These are phyloP conservation scores for Cicer chorassanicum DNA, from an alignment of 306 rosid genomes.

Conservation along the genomic window DNA sequence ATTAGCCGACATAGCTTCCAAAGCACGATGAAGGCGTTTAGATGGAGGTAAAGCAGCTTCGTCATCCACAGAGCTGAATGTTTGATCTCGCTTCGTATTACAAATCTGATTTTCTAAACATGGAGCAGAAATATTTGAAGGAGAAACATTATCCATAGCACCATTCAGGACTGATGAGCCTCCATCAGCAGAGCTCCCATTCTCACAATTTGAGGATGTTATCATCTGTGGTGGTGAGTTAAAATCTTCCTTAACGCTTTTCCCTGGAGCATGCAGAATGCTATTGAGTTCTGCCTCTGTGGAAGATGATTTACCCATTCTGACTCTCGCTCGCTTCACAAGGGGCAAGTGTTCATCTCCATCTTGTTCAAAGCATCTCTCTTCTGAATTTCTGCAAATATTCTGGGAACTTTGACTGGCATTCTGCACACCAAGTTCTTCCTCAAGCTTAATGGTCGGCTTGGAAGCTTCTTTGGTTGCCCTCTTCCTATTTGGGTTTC, in stretches of 20 bases:
- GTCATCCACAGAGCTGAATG: constrained; percentile 66
- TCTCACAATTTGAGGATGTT: constrained; percentile 55
- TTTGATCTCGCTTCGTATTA: constrained; percentile 67
- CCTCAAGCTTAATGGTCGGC: constrained; percentile 51
- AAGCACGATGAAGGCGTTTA: constrained; percentile 94
- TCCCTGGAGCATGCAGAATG: constrained; percentile 52
- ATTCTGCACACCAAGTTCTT: constrained; percentile 55
- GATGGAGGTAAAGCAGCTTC: constrained; percentile 97
- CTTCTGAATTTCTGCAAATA: constrained; percentile 54
- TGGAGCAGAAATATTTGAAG: constrained; percentile 52
- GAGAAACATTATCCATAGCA: constrained; percentile 53
- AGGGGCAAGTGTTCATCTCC: constrained; percentile 96
- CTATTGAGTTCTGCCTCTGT: constrained; percentile 59
- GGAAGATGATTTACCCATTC: constrained; percentile 79
- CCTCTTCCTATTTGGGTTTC: constrained; percentile 84
- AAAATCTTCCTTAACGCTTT: constrained; percentile 54
- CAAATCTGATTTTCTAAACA: constrained; percentile 51
- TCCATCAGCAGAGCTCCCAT: constrained; percentile 54
- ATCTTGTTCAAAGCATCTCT: constrained; percentile 67
- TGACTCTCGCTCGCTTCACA: constrained; percentile 91
- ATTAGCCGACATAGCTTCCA: constrained; percentile 98
- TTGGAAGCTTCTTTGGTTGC: constrained; percentile 57
- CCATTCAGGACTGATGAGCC: constrained; percentile 51
- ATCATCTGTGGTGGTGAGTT: constrained; percentile 45
- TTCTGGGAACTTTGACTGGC: constrained; percentile 57